Conservation (phyloP, 176 grass and related monocot genomes). For the Melocanna baccifera region DNA sequence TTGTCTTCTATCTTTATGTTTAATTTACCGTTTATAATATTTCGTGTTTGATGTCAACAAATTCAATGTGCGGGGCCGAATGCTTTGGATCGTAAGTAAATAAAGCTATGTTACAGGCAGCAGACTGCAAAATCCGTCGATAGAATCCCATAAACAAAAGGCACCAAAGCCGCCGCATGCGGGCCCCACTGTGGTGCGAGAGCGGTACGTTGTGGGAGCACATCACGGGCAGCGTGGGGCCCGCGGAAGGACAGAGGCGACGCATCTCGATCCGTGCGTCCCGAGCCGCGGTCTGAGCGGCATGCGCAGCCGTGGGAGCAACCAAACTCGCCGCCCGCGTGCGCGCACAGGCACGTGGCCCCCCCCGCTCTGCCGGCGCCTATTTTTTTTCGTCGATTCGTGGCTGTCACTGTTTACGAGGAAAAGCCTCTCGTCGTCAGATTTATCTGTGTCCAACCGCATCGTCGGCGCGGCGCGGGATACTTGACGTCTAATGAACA, state of each 20-base stretch:
- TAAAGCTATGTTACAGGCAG: neutral
- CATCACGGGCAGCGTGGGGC: conserved; percentile 47
- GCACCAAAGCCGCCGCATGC: conserved; percentile 45
- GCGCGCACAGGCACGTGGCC: conserved; percentile 35
- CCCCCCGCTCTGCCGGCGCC: neutral
- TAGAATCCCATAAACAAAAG: conserved; percentile 32
- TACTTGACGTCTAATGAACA: conserved; percentile 18
- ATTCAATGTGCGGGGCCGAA: too few relatives aligned
- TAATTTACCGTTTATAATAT: too few relatives aligned
- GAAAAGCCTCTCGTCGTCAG: conserved; percentile 4
- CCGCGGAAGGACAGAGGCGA: neutral
- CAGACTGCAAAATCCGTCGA: neutral
- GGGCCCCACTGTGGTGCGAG: conserved; percentile 28
- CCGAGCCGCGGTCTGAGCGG: conserved; percentile 41
- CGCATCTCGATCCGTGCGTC: conserved; percentile 48
- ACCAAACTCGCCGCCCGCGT: conserved; percentile 36
- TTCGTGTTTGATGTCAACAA: too few relatives aligned
- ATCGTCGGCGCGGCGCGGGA: conserved; percentile 31
- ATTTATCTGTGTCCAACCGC: neutral
- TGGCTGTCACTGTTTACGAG: too few relatives aligned
- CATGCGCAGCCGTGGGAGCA: conserved; percentile 30
- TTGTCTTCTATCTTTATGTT: too few relatives aligned
- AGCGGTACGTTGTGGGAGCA: conserved; percentile 41
- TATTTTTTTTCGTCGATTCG: too few relatives aligned
- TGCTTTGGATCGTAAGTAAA: neutral